Evolutionary conservation across 176 grass and related monocot genomes (phyloP).

Genomic region (Triticum monococcum): DNA sequence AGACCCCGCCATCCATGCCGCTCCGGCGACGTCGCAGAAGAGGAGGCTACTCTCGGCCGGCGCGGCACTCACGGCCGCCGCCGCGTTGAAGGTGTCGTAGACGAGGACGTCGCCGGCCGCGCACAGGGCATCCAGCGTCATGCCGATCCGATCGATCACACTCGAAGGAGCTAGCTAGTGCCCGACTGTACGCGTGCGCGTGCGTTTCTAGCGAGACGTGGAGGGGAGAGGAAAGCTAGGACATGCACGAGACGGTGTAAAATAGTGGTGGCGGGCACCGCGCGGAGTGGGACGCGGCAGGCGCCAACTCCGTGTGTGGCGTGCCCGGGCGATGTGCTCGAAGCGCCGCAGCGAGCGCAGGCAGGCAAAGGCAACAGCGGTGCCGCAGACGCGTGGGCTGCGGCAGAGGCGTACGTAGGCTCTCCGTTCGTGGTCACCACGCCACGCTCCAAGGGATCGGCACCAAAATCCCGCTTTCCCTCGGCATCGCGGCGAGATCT

Average conservation of each 20-base stretch:
- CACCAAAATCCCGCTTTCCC: conserved; percentile 48
- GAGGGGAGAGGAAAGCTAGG: conserved; percentile 17
- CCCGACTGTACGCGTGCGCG: not conserved
- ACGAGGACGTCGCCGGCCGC: conserved; percentile 39
- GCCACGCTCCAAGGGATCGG: conserved; percentile 31
- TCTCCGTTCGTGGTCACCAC: not conserved
- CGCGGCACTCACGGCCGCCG: not conserved
- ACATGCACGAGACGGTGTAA: conserved; percentile 23
- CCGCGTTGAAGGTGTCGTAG: conserved; percentile 57
- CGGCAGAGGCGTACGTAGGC: not conserved
- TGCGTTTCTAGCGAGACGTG: conserved; percentile 31
- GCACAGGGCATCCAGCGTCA: conserved; percentile 49
- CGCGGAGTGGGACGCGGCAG: conserved; percentile 20
- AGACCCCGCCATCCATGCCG: not conserved
- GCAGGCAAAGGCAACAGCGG: not conserved
- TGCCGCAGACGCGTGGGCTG: not conserved
- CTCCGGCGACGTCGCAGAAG: not conserved
- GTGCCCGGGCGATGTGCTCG: conserved; percentile 24
- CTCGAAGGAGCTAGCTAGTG: not conserved
- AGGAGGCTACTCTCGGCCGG: conserved; percentile 16
- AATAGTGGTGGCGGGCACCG: not conserved
- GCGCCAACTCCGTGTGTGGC: not conserved
- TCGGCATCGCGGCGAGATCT: conserved; percentile 18
- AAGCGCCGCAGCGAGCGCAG: not conserved
- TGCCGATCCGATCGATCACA: conserved; percentile 2